Evolutionary conservation across 2,329 filamentous ascomycete genomes (phyloP), one percentile per base, ranked within the genome.

Genomic region (Aureobasidium sp.): DNA sequence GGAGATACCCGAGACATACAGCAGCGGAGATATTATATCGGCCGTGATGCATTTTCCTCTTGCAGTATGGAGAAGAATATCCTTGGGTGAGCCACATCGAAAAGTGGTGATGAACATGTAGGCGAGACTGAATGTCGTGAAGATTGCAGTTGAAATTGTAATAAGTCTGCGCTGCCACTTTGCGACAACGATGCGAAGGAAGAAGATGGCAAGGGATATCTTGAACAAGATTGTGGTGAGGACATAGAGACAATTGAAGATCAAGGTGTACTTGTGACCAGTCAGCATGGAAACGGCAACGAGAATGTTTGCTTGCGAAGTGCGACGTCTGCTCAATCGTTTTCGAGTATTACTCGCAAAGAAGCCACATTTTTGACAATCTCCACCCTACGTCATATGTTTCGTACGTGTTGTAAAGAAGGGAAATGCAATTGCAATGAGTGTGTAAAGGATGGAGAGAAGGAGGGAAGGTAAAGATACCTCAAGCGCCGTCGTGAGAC

Each of bases 131-230:
- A 53, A 65, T 2, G 40, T 18, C 10, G 54, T 45, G 27, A 51
- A 65, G 20, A 65, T 27, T 15, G 9, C 47, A 4, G 54, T 60
- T 27, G 54, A 58, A 20, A n/a, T 40, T 15, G 50, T 43, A n/a
- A 65, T 65, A 16, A 60, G n/a, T 0, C n/a, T 23, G 11, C 63
- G 53, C 31, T 69, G 67, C 67, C 67, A 69, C 42, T 38, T 47
- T 16, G 31, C 25, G 15, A 66, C 48, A 18, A 66, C 62, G 42
- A 69, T 67, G 6, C 67, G 47, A 2, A 69, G 59, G 59, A 69
- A 69, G 64, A 69, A 69, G 48, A 67, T 58, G 18, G 66, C 66
- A 23, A 69, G 20, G n/a, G 62, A 53, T 29, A 69, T 64, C 27
- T 69, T 69, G 59, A 69, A 62, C 7, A 67, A 48, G n/a, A 67